Base-by-base conservation (phyloP, 1,284 basidiomycete genomes). In the Golubevia sp. region DNA sequence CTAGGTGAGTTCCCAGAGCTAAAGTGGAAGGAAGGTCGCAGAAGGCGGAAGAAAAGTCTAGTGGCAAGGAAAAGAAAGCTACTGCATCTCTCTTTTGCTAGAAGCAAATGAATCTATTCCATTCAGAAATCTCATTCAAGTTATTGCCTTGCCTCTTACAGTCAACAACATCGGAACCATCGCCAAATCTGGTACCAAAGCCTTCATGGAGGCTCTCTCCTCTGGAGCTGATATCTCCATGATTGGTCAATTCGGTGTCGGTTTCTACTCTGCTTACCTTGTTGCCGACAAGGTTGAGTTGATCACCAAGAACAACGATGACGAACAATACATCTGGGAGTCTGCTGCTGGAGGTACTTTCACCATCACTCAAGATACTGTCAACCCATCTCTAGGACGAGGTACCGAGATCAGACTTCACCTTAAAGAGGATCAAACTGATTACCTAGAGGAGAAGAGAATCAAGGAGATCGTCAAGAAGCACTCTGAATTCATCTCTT, bases 241-340 rank as follows among this genome's bases (percentile, higher is more conserved):
- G 73, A 82, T 82, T 74, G 91, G 91, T 84, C 92, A 93, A 87
- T 94, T 97, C 86, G 94, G 94, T 94, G 96, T 97, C 86, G 94
- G 96, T 88, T 99, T 99, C 91, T 99, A 99, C 90, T 98, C 96
- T 58, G 93, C 94, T 24, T 99, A 99, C 89, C 93, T 99, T 79
- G 95, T 98, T 74, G 95, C 97, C 79, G 95, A 99, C 86, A 91
- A 91, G 75, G 97, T 99, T 8, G 94, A 97, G 87, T 92, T 99
- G 84, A 92, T 97, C 87, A 96, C 96, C 79, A 99, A 99, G 88
- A 93, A 99, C 90, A 99, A 99, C 85, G 97, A 99, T 83, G 96
- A 99, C 85, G 97, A 99, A 87, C 96, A 99, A 87, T 98, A 99
- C 89, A 95, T 98, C 86, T 99, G 97, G 97, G 96, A 98, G 89